phyloP scores from a whole-genome alignment of 306 rosid genomes.

The Sicyos edulis region DNA sequence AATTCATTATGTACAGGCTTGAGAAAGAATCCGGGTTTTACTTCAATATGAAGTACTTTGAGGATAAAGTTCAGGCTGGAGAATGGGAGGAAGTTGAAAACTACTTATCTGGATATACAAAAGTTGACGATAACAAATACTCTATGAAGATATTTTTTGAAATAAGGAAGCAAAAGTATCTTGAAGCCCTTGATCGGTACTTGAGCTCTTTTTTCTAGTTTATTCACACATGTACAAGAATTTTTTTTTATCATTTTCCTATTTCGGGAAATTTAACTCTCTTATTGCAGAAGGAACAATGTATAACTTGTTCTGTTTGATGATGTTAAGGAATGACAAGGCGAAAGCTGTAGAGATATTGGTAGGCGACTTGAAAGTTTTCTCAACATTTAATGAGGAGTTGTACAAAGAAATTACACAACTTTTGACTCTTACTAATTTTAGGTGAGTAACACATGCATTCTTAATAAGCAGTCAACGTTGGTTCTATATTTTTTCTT shows the following conservation, averaged over 20 bases:
- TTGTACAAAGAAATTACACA: conserved; percentile 81
- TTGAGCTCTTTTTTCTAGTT: conserved; percentile 18
- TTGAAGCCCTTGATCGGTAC: conserved; percentile 92
- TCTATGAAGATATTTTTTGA: conserved; percentile 86
- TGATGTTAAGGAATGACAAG: conserved; percentile 54
- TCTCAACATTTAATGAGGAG: conserved; percentile 72
- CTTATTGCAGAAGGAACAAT: background rate
- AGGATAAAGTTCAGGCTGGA: conserved; percentile 77
- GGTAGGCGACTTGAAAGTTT: conserved; percentile 65
- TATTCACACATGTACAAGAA: background rate
- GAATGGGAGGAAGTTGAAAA: conserved; percentile 92
- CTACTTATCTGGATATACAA: conserved; percentile 76
- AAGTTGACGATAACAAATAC: conserved; percentile 81
- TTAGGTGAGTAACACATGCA: conserved; percentile 49
- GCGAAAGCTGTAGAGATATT: conserved; percentile 69
- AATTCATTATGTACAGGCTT: conserved; percentile 36
- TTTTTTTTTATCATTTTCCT: background rate
- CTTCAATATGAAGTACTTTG: conserved; percentile 88
- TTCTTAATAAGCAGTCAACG: background rate
- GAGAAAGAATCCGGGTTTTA: conserved; percentile 87
- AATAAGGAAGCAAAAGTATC: conserved; percentile 83
- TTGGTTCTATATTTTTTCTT: background rate
- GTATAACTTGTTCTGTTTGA: conserved; percentile 13
- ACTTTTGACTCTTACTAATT: conserved; percentile 63
- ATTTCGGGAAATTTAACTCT: background rate